These are phyloP conservation scores for Podospora pseudoanserina DNA, from an alignment of 495 filamentous ascomycete species.

Conservation along the genomic window DNA sequence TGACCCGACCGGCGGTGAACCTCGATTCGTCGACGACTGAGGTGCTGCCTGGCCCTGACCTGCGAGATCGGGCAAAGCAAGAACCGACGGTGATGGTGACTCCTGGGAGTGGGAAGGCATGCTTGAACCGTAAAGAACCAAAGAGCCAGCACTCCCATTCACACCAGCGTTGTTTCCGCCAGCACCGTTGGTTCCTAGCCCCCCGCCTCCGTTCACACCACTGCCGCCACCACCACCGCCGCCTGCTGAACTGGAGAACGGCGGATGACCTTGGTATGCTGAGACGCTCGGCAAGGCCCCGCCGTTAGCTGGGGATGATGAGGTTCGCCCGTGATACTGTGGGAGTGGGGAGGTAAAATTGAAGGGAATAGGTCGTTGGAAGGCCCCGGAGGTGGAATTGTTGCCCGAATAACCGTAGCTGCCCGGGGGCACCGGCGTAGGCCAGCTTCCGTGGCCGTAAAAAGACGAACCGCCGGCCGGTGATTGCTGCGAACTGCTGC, in stretches of 20 bases:
- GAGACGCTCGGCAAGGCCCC: constrained; percentile 24
- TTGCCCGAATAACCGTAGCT: constrained; percentile 53
- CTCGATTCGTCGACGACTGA: not conserved
- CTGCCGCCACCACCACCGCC: not conserved
- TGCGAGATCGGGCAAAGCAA: constrained; percentile 12
- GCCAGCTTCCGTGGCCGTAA: constrained; percentile 47
- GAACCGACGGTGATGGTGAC: constrained; percentile 21
- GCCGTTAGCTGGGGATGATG: constrained; percentile 34
- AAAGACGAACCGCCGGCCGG: constrained; percentile 25
- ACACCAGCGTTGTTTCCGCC: constrained; percentile 17
- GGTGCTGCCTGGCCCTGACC: not conserved
- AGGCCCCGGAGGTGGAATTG: constrained; percentile 35
- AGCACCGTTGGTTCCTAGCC: constrained; percentile 16
- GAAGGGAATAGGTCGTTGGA: constrained; percentile 22
- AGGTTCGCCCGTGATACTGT: constrained; percentile 28
- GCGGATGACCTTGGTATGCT: constrained; percentile 31
- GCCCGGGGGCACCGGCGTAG: constrained; percentile 50
- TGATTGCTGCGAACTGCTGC: constrained; percentile 46
- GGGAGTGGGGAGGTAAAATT: constrained; percentile 19
- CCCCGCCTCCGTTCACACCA: too few relatives aligned
- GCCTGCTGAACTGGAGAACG: constrained; percentile 36
- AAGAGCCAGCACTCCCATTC: not conserved
- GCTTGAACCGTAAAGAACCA: constrained; percentile 17
- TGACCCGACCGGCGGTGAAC: not conserved
- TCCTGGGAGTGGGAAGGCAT: constrained; percentile 24